These are phyloP conservation scores for Emydomyces testavorans DNA, from an alignment of 2,329 filamentous ascomycete genomes.

Conservation along the genomic window DNA sequence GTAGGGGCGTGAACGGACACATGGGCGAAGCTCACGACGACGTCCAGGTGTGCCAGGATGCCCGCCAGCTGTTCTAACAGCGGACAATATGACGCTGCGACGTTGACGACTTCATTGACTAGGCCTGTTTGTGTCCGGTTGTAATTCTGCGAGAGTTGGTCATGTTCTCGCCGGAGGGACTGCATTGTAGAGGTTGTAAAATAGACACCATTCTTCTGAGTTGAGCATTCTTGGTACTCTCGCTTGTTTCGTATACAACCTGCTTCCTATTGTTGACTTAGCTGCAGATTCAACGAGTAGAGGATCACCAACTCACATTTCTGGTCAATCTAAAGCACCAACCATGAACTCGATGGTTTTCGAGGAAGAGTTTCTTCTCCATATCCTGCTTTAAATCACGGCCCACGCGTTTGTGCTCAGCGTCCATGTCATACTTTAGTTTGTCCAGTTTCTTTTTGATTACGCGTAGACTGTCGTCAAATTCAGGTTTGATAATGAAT, in stretches of 20 bases:
- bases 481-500: constrained; percentile 98
- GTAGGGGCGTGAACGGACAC: constrained; percentile 85
- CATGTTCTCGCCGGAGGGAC: constrained; percentile 73
- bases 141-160: constrained; percentile 88
- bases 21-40: constrained; percentile 88
- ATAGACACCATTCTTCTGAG: constrained; percentile 97
- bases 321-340: constrained; percentile 93
- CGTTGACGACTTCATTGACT: constrained; percentile 81
- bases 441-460: constrained; percentile 86
- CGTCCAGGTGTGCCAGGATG: constrained; percentile 84
- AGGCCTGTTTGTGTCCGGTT: constrained; percentile 86
- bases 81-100: constrained; percentile 88
- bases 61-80: constrained; percentile 81
- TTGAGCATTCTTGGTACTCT: constrained; percentile 86
- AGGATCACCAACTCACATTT: constrained; percentile 33
- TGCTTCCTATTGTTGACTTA: constrained; percentile 47
- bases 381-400: constrained; percentile 76
- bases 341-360: constrained; percentile 90
- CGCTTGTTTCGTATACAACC: constrained; percentile 86
- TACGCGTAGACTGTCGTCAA: constrained; percentile 76
- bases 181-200: constrained; percentile 82
- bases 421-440: constrained; percentile 67
- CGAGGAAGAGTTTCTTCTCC: constrained; percentile 98
- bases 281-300: neutral
- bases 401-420: constrained; percentile 65